Conservation (phyloP, 129 eudicot species). For the Artemisia annua region DNA sequence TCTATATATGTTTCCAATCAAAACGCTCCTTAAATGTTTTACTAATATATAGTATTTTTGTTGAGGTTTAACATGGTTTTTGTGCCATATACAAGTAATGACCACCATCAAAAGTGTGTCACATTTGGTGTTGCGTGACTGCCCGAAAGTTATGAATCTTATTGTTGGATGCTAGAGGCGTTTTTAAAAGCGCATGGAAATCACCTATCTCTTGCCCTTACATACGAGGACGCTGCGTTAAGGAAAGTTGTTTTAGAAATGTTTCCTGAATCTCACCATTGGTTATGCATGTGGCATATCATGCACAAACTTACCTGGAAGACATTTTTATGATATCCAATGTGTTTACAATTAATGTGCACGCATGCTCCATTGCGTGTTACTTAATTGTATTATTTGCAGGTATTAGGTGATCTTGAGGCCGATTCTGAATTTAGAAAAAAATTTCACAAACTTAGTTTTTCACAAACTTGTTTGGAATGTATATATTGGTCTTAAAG, state of each 20-base stretch:
- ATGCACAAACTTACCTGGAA: not conserved
- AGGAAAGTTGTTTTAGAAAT: too few relatives aligned
- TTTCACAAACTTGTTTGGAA: constrained; percentile 5
- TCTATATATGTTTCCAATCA: not conserved
- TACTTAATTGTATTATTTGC: too few relatives aligned
- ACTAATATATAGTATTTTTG: too few relatives aligned
- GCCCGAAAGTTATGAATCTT: not conserved
- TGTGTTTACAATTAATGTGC: too few relatives aligned
- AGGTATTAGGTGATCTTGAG: not conserved
- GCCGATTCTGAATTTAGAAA: not conserved
- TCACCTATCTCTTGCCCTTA: not conserved
- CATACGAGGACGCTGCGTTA: not conserved
- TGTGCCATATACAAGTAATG: not conserved
- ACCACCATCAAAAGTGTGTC: not conserved
- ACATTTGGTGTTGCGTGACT: not conserved
- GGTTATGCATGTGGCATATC: constrained; percentile 4
- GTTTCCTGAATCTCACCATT: not conserved
- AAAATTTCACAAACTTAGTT: too few relatives aligned
- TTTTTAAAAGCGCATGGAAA: not conserved
- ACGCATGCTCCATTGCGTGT: too few relatives aligned
- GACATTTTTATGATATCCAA: not conserved
- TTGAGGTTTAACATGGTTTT: not conserved
- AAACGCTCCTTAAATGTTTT: too few relatives aligned
- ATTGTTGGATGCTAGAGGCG: not conserved
- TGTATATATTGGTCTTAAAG: not conserved